These are phyloP conservation scores for Microdochium bolleyi DNA, from an alignment of 2,329 filamentous ascomycete species.

Conservation along the genomic window DNA sequence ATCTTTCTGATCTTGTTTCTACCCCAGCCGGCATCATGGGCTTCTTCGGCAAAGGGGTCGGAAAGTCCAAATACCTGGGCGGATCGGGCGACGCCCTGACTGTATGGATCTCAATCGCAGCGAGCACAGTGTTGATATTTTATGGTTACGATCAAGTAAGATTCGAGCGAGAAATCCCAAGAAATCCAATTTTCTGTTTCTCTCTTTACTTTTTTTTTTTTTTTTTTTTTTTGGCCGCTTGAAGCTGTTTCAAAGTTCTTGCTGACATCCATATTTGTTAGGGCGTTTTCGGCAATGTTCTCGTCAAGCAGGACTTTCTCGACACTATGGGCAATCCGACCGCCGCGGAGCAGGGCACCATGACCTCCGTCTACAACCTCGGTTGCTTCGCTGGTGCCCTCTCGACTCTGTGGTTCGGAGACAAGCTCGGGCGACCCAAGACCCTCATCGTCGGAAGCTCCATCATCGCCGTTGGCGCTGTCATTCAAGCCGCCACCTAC, in stretches of 20 bases:
- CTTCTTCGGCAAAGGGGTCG: neutral
- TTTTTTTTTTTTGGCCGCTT: too few species aligned
- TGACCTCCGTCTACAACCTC: constrained; percentile 11
- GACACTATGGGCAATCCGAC: constrained; percentile 8
- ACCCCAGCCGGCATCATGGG: neutral
- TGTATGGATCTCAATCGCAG: constrained; percentile 42
- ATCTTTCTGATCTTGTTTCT: too few species aligned
- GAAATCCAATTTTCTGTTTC: too few species aligned
- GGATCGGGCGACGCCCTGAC: constrained; percentile 41
- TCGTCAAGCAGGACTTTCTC: constrained; percentile 16
- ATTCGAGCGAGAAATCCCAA: too few species aligned
- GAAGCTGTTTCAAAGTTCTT: too few species aligned
- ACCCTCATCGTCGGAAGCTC: constrained; percentile 11
- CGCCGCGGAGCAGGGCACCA: constrained; percentile 7
- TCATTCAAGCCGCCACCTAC: constrained; percentile 9
- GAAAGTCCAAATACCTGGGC: constrained; percentile 32
- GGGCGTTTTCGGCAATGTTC: constrained; percentile 21
- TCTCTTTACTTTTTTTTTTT: too few species aligned
- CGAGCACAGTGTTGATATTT: constrained; percentile 40
- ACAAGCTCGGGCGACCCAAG: constrained; percentile 10
- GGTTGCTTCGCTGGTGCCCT: constrained; percentile 12
- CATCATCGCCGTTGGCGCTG: constrained; percentile 9
- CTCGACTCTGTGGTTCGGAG: constrained; percentile 10
- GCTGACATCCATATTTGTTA: too few species aligned
- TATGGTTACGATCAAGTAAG: constrained; percentile 34